Evolutionary conservation across 371 early-diverging fungal species (phyloP), one percentile per base, ranked within the genome.

Genomic region (Mucor velutinosus): DNA sequence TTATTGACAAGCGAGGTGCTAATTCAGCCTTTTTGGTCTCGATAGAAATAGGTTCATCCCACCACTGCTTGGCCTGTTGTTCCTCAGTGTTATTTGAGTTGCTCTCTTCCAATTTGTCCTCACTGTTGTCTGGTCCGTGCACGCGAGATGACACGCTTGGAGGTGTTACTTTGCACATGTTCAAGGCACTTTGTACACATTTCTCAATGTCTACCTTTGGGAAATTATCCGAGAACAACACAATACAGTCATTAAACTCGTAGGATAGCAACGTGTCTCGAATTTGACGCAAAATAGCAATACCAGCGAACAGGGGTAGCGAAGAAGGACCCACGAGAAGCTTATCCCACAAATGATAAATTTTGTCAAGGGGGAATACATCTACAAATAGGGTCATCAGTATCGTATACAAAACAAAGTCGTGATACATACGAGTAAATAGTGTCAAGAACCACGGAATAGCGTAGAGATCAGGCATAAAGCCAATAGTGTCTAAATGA

Each of bases 381-480:
- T 94, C 92, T 92, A 75, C 19, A 33, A 6, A 57, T 12, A 49
- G 27, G 0, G 12, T 35, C 37, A 3, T 64, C 23, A 23, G 58
- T 59, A 29, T 35, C 25, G 5, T 17, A 21, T 58, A 14, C 3
- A 35, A 57, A 51, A 2, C 23, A 8, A 25, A 27, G 10, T 2
- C 19, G 19, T 17, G 4, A 76, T 86, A 76, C 87, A 83, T 83
- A 89, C 91, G 93, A 1, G 94, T 90, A 72, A 92, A 94, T 17
- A 93, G 71, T 0, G 94, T 93, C 76, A 93, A 81, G 65, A 93
- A 90, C 92, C 94, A 95, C 8, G 93, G 89, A 17, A 95, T 92
- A 11, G 94, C 93, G 67, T 90, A 95, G 7, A 93, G 75, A 29
- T 93, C 89, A 4, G 93, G 93, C 25, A 80, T 74, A 56, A 93